phyloP scores from a whole-genome alignment of 179 eudicot genomes.

The Nepenthes alata region DNA sequence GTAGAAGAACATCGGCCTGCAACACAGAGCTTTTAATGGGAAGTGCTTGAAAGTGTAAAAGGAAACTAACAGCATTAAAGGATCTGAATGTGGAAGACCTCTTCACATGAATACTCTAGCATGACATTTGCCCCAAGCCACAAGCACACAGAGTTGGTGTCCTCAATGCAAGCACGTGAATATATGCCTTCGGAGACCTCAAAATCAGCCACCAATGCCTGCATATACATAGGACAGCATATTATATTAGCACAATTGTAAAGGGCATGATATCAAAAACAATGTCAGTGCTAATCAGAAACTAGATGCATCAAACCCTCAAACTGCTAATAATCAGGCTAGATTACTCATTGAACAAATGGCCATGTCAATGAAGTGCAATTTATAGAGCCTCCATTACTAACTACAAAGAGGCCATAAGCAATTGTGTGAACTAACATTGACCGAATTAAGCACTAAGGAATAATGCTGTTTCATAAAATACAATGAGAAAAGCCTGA shows the following conservation, averaged over 20 bases:
- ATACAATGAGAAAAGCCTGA: too few species aligned
- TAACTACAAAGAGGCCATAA: too few species aligned
- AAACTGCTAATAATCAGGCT: too few species aligned
- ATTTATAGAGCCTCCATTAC: too few species aligned
- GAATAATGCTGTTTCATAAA: too few species aligned
- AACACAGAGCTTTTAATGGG: conserved; percentile 6
- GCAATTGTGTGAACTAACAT: too few species aligned
- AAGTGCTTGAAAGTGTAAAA: background rate
- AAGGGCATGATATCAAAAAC: too few species aligned
- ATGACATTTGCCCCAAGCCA: conserved; percentile 99
- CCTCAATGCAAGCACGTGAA: conserved; percentile 76
- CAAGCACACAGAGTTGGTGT: conserved; percentile 81
- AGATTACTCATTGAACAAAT: too few species aligned
- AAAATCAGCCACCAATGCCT: conserved; percentile 83
- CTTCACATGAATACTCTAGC: conserved; percentile 92
- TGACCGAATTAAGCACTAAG: too few species aligned
- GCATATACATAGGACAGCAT: conserved; percentile 14
- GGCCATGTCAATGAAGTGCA: too few species aligned
- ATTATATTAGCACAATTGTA: background rate
- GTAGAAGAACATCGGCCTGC: conserved; percentile 69
- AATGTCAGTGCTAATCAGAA: too few species aligned
- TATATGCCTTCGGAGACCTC: conserved; percentile 94
- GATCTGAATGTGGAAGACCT: conserved; percentile 31
- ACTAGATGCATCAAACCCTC: too few species aligned
- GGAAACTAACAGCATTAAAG: background rate